A percentile compares a stretch with the other conserved stretches of the same genome.
Evolutionary conservation across 2,329 filamentous ascomycete genomes (phyloP).

Genomic region (Clathrospora elynae): DNA sequence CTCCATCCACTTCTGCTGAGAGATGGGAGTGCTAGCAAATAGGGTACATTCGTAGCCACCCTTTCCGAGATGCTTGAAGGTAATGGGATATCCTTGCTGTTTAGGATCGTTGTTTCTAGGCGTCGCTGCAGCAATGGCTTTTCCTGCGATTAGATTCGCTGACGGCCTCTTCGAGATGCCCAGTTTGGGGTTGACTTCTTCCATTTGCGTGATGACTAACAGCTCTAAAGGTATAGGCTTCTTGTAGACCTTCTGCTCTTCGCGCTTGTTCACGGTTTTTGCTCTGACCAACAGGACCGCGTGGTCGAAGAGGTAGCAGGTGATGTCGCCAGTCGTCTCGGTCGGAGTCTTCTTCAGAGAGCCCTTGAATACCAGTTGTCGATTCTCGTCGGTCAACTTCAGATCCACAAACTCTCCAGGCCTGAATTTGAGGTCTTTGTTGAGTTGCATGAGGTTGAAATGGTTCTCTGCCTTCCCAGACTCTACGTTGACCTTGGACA

Average conservation of each 20-base stretch:
- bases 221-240: conserved; percentile 94
- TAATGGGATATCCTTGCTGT: conserved; percentile 88
- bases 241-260: conserved; percentile 93
- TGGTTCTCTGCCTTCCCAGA: conserved; percentile 97
- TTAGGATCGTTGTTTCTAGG: conserved; percentile 47
- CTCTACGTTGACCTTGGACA: conserved; percentile 88
- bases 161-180: conserved; percentile 85
- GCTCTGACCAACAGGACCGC: conserved; percentile 88
- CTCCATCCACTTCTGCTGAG: conserved; percentile 95
- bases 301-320: conserved; percentile 95
- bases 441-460: conserved; percentile 90
- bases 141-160: conserved; percentile 68
- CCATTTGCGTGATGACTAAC: conserved; percentile 94
- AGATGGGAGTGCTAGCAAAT: conserved; percentile 82
- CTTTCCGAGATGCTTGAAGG: conserved; percentile 93
- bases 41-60: conserved; percentile 92
- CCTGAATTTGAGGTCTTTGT: conserved; percentile 88
- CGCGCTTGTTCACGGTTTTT: conserved; percentile 89
- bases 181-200: conserved; percentile 83
- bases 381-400: conserved; percentile 89
- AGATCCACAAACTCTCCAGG: conserved; percentile 90
- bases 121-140: conserved; percentile 56
- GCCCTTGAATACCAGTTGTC: conserved; percentile 93
- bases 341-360: conserved; percentile 90
- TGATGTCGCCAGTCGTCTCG: conserved; percentile 81